Base-by-base conservation (phyloP, 2,329 filamentous ascomycete genomes). In the Fusarium austroafricanum region DNA sequence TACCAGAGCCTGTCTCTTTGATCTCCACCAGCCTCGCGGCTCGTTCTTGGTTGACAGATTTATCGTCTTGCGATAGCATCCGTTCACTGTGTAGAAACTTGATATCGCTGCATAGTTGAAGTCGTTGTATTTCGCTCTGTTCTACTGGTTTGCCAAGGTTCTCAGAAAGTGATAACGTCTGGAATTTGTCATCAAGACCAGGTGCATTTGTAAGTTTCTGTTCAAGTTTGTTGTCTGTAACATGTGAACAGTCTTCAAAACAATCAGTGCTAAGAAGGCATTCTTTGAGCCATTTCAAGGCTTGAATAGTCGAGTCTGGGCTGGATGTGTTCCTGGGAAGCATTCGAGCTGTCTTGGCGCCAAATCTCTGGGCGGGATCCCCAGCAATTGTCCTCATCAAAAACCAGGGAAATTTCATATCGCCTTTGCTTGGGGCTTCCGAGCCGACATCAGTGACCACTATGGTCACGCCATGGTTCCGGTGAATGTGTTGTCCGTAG, bases 11-110 rank as follows among this genome's bases (percentile, higher is more conserved):
- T 14, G 3, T 43, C 2, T 39, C 5, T 0, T 23, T 6, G 0
- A 61, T 38, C 11, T 61, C 54, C 0, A 59, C 11, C 2, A 61
- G n/a, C 14, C 57, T 51, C 1, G 31, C 38, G 1, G 57, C 43
- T 8, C 11, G 3, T 8, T 59, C 57, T 14, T 33, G 17, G 1
- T 4, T 5, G 7, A 10, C 0, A 5, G 12, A 1, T 12, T 14
- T 3, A 0, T 3, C 9, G 1, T 5, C 2, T 26, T 17, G 33
- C 2, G 17, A 6, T 4, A 3, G 6, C 10, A 2, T 11, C 7
- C 6, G 26, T 14, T n/a, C 17, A 4, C 26, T 10, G 11, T 51
- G 23, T 1, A 60, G 21, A 5, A 20, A 6, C 12, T 33, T 18
- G 17, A 51, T 5, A 0, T 28, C 29, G 6, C 44, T 6, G 7